Evolutionary conservation across 2,329 filamentous ascomycete species (phyloP).

Genomic region (Immersiporthe knoxdaviesiana): DNA sequence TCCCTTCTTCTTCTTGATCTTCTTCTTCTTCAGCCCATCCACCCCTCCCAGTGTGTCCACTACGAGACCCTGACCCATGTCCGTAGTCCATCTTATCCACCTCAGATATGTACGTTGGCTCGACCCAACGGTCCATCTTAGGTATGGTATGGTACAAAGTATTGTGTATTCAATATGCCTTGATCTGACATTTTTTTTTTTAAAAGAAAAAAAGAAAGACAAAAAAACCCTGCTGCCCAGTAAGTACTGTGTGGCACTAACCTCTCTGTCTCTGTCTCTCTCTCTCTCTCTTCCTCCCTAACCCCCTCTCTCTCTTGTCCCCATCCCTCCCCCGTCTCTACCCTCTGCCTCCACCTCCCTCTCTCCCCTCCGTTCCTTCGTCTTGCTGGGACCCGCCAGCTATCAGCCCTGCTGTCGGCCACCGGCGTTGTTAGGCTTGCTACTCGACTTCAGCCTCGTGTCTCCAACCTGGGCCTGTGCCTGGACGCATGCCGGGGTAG

Average conservation of each 20-base stretch:
- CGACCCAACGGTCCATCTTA: slow-evolving; percentile 13
- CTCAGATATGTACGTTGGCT: slow-evolving; percentile 13
- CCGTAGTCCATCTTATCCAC: slow-evolving; percentile 9
- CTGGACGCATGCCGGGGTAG: neutral
- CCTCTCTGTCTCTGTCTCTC: no score
- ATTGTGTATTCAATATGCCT: neutral
- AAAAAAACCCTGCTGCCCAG: neutral
- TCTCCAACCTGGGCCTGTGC: neutral
- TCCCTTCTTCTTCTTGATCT: neutral
- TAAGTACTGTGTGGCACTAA: neutral
- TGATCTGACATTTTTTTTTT: neutral
- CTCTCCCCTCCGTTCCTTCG: neutral
- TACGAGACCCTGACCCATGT: slow-evolving; percentile 12
- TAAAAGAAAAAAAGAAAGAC: no score
- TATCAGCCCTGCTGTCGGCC: neutral
- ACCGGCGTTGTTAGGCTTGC: neutral
- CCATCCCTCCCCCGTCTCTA: no score
- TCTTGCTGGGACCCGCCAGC: neutral
- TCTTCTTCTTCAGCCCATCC: slow-evolving; percentile 1
- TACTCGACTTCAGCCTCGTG: neutral
- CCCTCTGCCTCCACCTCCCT: neutral
- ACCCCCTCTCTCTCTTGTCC: no score
- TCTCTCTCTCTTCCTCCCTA: no score
- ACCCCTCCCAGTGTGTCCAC: neutral
- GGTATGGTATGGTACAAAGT: slow-evolving; percentile 3